A percentile compares a stretch with the other conserved stretches of the same genome.
Evolutionary conservation across 2,329 filamentous ascomycete genomes (phyloP).

Genomic region (Didymosphaeria variabile): DNA sequence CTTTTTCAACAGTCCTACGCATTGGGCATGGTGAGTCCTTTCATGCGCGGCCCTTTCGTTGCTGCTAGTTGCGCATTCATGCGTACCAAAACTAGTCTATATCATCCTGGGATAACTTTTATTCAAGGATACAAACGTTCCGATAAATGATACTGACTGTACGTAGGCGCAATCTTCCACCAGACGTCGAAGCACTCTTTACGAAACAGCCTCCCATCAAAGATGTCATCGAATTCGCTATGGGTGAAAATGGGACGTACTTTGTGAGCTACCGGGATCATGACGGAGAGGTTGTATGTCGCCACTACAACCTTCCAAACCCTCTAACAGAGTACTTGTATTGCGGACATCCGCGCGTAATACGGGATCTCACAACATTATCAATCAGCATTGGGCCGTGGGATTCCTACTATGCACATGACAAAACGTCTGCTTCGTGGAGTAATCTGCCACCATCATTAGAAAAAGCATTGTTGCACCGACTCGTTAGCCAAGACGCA

Average conservation of each 20-base stretch:
- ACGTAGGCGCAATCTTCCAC: conserved; percentile 36
- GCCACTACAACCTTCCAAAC: conserved; percentile 45
- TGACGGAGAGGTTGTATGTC: conserved; percentile 26
- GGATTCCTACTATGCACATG: conserved; percentile 43
- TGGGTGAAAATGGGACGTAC: conserved; percentile 36
- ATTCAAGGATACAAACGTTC: neutral
- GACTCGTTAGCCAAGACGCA: conserved; percentile 34
- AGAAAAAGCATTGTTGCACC: conserved; percentile 36
- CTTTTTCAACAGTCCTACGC: conserved; percentile 46
- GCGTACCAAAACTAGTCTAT: neutral
- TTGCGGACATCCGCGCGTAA: conserved; percentile 32
- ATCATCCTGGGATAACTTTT: neutral
- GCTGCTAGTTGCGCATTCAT: neutral
- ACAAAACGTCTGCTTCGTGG: conserved; percentile 38
- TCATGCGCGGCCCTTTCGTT: neutral
- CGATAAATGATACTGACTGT: neutral
- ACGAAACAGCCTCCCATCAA: conserved; percentile 39
- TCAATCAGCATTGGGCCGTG: conserved; percentile 41
- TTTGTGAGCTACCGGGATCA: conserved; percentile 39
- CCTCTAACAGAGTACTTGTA: conserved; percentile 42
- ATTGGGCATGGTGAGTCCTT: conserved; percentile 41
- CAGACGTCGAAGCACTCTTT: conserved; percentile 40
- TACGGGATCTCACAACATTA: conserved; percentile 38
- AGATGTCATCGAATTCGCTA: conserved; percentile 38
- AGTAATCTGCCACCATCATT: conserved; percentile 37